A percentile compares a stretch with the other conserved stretches of the same genome.
Conservation (phyloP, 306 rosid genomes). For the Quercus robur region DNA sequence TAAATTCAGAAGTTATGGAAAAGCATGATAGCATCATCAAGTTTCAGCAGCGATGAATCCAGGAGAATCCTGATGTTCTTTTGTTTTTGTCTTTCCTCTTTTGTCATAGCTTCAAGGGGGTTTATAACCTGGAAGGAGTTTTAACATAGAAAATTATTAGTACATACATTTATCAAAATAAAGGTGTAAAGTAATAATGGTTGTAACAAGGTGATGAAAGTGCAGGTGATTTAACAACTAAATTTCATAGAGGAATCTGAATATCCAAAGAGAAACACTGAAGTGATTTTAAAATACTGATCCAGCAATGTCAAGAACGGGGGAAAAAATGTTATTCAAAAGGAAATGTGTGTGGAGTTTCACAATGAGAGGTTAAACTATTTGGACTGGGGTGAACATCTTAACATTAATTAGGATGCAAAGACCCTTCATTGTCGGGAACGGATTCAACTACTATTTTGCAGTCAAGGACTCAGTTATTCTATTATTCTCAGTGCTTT, state of each 20-base stretch:
- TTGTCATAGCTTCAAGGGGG: slow-evolving; percentile 43
- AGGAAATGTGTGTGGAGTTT: neutral
- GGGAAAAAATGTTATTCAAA: neutral
- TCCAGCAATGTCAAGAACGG: neutral
- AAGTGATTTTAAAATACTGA: neutral
- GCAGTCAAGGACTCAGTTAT: neutral
- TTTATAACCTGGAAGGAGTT: slow-evolving; percentile 46
- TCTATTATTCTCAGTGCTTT: neutral
- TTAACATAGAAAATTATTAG: slow-evolving; percentile 14
- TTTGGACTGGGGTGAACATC: neutral
- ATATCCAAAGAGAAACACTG: neutral
- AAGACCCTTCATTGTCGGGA: neutral
- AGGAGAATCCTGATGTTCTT: slow-evolving; percentile 35
- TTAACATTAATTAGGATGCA: neutral
- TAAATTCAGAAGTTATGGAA: slow-evolving; percentile 74
- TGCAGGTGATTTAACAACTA: neutral
- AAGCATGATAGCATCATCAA: slow-evolving; percentile 86
- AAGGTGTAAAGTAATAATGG: neutral
- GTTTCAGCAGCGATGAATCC: slow-evolving; percentile 64
- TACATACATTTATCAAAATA: slow-evolving; percentile 7
- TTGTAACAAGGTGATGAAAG: neutral
- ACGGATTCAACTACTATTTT: neutral
- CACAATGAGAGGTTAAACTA: neutral
- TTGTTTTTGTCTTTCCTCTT: slow-evolving; percentile 36
- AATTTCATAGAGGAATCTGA: neutral